These are phyloP conservation scores for Flaveria robusta DNA, from an alignment of 129 eudicot species.

Conservation along the genomic window DNA sequence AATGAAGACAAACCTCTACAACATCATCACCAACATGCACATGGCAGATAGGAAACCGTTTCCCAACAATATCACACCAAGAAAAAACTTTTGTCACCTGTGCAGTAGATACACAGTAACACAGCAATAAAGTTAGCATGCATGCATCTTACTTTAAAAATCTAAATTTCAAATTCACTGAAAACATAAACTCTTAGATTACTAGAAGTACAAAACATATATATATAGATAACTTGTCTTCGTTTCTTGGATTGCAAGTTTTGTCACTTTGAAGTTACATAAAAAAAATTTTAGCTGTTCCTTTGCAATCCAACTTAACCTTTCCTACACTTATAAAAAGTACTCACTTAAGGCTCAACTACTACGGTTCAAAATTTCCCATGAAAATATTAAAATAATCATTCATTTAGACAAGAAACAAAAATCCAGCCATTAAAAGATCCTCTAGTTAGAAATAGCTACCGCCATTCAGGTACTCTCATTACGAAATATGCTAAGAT, in stretches of 20 bases:
- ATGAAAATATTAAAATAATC: not conserved
- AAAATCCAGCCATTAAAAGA: not conserved
- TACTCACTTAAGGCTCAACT: not conserved
- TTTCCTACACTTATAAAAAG: not conserved
- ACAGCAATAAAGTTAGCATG: not conserved
- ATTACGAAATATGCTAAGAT: not conserved
- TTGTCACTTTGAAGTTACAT: not conserved
- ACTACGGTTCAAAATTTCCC: not conserved
- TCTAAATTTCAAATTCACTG: not conserved
- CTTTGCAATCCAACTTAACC: not conserved
- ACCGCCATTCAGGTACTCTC: not conserved
- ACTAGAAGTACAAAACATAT: not conserved
- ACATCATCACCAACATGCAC: constrained; percentile 66
- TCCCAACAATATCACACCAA: constrained; percentile 61
- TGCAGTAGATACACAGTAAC: constrained; percentile 7
- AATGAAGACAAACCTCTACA: constrained; percentile 61
- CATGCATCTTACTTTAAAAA: not conserved
- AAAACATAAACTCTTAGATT: not conserved
- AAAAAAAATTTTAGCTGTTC: not conserved
- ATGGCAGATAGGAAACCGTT: constrained; percentile 81
- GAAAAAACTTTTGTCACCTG: constrained; percentile 70
- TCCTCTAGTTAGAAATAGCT: not conserved
- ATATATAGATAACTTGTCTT: not conserved
- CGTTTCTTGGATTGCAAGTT: not conserved
- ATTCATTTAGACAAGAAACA: not conserved